Evolutionary conservation across 441 rosid genomes (phyloP).

Genomic region (Euphorbia celastroides): DNA sequence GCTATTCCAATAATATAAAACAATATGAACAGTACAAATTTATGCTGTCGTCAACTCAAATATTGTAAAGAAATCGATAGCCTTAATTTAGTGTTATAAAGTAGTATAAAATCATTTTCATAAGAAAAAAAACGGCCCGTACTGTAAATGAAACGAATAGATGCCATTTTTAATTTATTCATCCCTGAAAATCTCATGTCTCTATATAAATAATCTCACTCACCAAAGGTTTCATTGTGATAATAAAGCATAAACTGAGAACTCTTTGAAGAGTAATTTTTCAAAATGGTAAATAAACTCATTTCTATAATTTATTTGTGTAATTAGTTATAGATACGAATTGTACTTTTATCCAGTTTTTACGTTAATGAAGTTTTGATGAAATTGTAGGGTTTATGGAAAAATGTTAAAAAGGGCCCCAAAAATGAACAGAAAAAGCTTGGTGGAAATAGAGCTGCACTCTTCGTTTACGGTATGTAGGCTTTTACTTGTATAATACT

Average conservation of each 20-base stretch:
- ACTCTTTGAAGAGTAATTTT: neutral
- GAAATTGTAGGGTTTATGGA: constrained; percentile 22
- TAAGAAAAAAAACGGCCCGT: neutral
- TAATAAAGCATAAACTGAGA: neutral
- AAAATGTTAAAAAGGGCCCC: constrained; percentile 22
- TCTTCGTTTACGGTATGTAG: constrained; percentile 44
- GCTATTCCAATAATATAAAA: too few species aligned
- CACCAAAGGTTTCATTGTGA: neutral
- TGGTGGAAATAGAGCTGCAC: constrained; percentile 43
- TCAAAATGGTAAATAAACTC: neutral
- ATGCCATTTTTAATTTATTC: neutral
- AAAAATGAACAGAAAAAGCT: constrained; percentile 21
- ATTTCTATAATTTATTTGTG: neutral
- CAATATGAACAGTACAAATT: too few species aligned
- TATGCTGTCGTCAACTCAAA: too few species aligned
- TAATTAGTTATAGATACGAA: too few species aligned
- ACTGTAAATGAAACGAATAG: neutral
- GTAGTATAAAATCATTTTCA: too few species aligned
- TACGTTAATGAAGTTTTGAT: neutral
- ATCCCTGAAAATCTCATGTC: neutral
- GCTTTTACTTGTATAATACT: too few species aligned
- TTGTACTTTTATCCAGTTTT: neutral
- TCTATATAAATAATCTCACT: neutral
- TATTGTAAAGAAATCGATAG: too few species aligned
- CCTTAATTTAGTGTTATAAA: too few species aligned